Conservation (phyloP, 805 yeast species). For the Sungouiozyma intestinalis region DNA sequence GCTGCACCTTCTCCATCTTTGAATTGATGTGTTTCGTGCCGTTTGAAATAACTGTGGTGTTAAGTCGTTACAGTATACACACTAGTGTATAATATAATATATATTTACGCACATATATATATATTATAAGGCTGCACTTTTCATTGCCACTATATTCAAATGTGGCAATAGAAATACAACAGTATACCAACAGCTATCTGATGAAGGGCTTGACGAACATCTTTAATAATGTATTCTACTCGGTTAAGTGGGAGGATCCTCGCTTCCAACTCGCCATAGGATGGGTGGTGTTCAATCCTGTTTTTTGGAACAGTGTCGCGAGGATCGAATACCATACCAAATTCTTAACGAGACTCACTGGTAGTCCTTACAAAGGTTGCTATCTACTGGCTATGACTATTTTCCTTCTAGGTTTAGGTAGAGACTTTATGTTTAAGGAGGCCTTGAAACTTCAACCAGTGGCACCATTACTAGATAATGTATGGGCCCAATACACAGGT, state of each 20-base stretch:
- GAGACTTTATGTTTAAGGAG: conserved; percentile 65
- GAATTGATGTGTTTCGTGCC: background rate
- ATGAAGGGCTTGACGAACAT: background rate
- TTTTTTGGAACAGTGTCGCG: conserved; percentile 92
- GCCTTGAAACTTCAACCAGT: conserved; percentile 69
- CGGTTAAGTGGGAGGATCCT: conserved; percentile 13
- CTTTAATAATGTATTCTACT: background rate
- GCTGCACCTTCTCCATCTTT: conserved; percentile 7
- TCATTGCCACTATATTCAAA: background rate
- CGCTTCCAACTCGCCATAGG: conserved; percentile 38
- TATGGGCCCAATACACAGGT: conserved; percentile 41
- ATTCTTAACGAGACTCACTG: conserved; percentile 63
- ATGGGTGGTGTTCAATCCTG: conserved; percentile 81
- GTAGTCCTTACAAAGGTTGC: conserved; percentile 68
- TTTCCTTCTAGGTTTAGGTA: conserved; percentile 70
- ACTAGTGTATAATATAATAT: too few relatives aligned
- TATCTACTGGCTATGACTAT: conserved; percentile 74
- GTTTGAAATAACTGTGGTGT: background rate
- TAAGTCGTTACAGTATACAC: background rate
- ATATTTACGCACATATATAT: too few relatives aligned
- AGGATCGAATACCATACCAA: conserved; percentile 74
- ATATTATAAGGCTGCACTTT: background rate
- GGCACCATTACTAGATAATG: conserved; percentile 40
- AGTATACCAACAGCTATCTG: too few relatives aligned
- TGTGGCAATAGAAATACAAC: too few relatives aligned